Evolutionary conservation across 495 filamentous ascomycete species (phyloP).

Genomic region (Niebla homalea): DNA sequence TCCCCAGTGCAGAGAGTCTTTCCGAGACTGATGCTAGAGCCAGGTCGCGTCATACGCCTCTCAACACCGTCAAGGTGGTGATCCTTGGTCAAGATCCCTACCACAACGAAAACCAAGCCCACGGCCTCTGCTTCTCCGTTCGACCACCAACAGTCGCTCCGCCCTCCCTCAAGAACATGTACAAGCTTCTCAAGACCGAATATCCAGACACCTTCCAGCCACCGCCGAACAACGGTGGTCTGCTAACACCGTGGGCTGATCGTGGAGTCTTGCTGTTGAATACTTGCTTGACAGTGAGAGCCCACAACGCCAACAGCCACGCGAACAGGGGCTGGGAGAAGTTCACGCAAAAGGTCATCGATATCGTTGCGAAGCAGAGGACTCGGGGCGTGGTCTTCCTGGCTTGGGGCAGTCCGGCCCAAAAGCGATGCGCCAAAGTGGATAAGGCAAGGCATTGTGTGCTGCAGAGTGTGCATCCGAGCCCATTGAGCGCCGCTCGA

Average conservation of each 20-base stretch:
- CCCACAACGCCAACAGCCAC: slow-evolving; percentile 75
- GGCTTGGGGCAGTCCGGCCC: slow-evolving; percentile 79
- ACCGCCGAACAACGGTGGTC: slow-evolving; percentile 63
- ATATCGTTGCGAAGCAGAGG: slow-evolving; percentile 63
- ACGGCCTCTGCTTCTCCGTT: slow-evolving; percentile 90
- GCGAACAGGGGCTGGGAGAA: slow-evolving; percentile 76
- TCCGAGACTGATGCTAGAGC: background rate
- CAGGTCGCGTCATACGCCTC: slow-evolving; percentile 83
- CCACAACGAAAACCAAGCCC: slow-evolving; percentile 89
- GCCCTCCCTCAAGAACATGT: slow-evolving; percentile 83
- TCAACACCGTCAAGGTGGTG: slow-evolving; percentile 73
- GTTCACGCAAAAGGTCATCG: slow-evolving; percentile 83
- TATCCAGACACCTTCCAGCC: slow-evolving; percentile 59
- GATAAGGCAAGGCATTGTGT: slow-evolving; percentile 62
- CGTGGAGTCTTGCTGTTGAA: slow-evolving; percentile 85
- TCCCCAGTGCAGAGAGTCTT: background rate
- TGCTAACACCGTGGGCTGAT: slow-evolving; percentile 86
- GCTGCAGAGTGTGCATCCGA: slow-evolving; percentile 77
- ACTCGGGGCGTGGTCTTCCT: slow-evolving; percentile 80
- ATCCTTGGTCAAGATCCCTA: slow-evolving; percentile 96
- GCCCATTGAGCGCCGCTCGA: slow-evolving; percentile 63
- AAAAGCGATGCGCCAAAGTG: slow-evolving; percentile 55
- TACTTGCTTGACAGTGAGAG: slow-evolving; percentile 81
- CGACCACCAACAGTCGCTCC: slow-evolving; percentile 78
- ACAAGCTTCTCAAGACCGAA: slow-evolving; percentile 69